Evolutionary conservation across 441 rosid genomes (phyloP), one percentile per base, ranked within the genome.

Genomic region (Bocquillonia castaneifolia): DNA sequence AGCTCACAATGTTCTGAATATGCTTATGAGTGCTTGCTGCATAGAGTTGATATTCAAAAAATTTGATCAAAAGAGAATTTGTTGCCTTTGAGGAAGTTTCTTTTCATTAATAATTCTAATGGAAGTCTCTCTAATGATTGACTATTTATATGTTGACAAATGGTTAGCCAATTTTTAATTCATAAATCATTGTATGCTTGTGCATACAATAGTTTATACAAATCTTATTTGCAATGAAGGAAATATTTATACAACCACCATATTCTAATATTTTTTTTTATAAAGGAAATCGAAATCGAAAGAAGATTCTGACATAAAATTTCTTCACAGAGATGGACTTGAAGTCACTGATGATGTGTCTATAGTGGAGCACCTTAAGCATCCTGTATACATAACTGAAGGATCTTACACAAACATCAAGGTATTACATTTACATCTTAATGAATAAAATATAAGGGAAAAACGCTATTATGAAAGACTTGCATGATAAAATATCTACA

Each of bases 321-420:
- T 42, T 57, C 3, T 70, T 53, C 56, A 15, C 91, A 91, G 96
- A 71, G 93, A 83, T 79, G 84, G 91, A 31, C 83, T 91, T 66
- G 98, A 93, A 82, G 96, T 93, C 50, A 93, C 98, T 0, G 95
- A 93, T 77, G 97, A 93, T 67, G 96, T 91, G 50, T 93, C 99
- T 0, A 93, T 91, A 3, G 93, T 91, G 59, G 96, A 93, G 79
- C 85, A 88, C 81, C 96, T 93, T 53, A 84, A 85, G 70, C 96
- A 93, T 75, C 95, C 95, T 0, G 97, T 93, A 5, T 87, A 74
- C 75, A 84, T 89, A 68, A 89, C 96, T 2, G 91, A 86, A 84
- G 99, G 99, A 84, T 93, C 93, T 37, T 89, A 89, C 78, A 89
- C 96, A 55, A 93, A 91, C 79, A 93, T 93, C 79, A 93, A 93